Evolutionary conservation across 2,329 filamentous ascomycete genomes (phyloP), one percentile per base, ranked within the genome.

Genomic region (Alternaria metachromatica): DNA sequence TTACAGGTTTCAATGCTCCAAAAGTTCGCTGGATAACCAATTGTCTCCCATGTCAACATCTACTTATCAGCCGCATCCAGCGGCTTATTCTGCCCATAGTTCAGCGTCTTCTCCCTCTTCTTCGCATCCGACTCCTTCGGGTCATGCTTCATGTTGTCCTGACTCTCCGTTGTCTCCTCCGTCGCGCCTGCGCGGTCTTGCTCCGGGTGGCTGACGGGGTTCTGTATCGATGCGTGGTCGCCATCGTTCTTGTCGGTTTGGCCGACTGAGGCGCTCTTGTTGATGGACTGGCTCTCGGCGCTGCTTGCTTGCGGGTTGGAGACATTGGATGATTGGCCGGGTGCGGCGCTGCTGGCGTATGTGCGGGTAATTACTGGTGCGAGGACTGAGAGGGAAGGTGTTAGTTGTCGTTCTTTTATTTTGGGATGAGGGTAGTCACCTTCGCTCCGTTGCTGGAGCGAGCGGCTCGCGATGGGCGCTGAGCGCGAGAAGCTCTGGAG

Each of bases 101-200:
- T 54, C 13, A 69, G 23, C 23, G 59, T 65, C 57, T 70, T 63
- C 26, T 68, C 51, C 46, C 61, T 69, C 60, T 71, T 71, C 61
- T 68, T 58, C 9, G 54, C 53, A 53, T 62, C 65, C n/a, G 67
- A 44, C 56, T 71, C 63, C n/a, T 62, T 68, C 1, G 67, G 68
- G 45, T 69, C 61, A 56, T 67, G 54, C 55, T 68, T 69, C 61
- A 71, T 64, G 11, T 64, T n/a, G n/a, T 60, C 68, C 51, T 71
- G 65, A 48, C 67, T 71, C 55, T 69, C 43, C 5, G 65, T 69
- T 6, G 49, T 58, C 67, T 68, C 63, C 13, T 71, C 61, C 20
- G 64, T 59, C 12, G 55, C 48, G n/a, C 63, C 65, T n/a, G 51
- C 43, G 1, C 59, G 60, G 23, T 60, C 53, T 2, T 65, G 51